A percentile compares a stretch with the other conserved stretches of the same genome.
Conservation (phyloP, 139 green algal species). For the Tetradesmus obliquus region DNA sequence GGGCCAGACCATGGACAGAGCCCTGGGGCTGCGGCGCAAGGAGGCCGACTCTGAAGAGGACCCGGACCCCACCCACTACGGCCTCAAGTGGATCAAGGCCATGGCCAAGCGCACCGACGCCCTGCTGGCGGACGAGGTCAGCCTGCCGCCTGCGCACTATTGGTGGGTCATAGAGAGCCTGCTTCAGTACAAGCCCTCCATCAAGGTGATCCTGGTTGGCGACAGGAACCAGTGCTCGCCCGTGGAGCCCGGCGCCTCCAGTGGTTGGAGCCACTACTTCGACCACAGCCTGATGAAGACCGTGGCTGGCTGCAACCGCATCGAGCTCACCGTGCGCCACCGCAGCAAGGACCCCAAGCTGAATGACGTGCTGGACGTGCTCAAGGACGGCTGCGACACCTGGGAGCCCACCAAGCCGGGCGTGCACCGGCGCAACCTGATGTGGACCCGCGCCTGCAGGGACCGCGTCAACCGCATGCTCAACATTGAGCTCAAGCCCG, state of each 20-base stretch:
- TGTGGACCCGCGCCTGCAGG: background rate
- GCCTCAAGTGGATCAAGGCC: background rate
- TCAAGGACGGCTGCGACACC: background rate
- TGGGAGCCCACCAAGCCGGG: too few species aligned
- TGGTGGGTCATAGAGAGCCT: background rate
- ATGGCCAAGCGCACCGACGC: background rate
- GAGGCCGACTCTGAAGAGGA: too few species aligned
- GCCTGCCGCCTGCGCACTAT: background rate
- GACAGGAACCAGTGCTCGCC: slow-evolving; percentile 2
- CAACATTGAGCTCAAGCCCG: background rate
- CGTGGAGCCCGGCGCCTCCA: background rate
- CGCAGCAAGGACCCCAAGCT: background rate
- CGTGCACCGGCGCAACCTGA: background rate
- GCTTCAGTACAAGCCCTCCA: background rate
- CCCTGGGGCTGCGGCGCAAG: background rate
- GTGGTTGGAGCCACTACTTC: background rate
- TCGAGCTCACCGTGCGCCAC: slow-evolving; percentile 1
- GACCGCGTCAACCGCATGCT: background rate
- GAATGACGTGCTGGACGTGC: background rate
- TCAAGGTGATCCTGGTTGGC: slow-evolving; percentile 1
- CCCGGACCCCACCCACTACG: background rate
- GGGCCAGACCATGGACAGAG: background rate
- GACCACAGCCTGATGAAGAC: slow-evolving; percentile 3
- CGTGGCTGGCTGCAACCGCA: background rate
- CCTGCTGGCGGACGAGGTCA: slow-evolving; percentile 3